These are phyloP conservation scores for Plasmopara muralis DNA, from an alignment of 352 stramenopile genomes.

Conservation along the genomic window DNA sequence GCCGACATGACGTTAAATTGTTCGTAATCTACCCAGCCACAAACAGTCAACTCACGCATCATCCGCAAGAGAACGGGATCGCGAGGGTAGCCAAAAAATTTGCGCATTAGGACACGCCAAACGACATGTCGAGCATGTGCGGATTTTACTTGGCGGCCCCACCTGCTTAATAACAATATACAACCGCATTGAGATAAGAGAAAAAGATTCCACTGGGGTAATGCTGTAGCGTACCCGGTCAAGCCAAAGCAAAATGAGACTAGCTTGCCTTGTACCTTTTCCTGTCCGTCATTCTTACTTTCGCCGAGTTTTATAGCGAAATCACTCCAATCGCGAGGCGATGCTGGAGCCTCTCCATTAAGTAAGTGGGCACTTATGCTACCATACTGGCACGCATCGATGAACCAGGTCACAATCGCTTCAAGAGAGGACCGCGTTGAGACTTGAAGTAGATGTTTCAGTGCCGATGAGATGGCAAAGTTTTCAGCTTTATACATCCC, in stretches of 20 bases:
- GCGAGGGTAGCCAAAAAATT: constrained; percentile 39
- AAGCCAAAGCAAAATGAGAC: constrained; percentile 24
- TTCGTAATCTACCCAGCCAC: constrained; percentile 23
- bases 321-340: constrained; percentile 14
- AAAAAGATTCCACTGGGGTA: not conserved
- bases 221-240: constrained; percentile 23
- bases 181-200: not conserved
- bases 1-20: constrained; percentile 20
- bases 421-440: constrained; percentile 14
- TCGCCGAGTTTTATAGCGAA: constrained; percentile 1
- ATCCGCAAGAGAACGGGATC: constrained; percentile 36
- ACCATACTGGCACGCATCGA: constrained; percentile 29
- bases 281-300: constrained; percentile 1
- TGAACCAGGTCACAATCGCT: constrained; percentile 18
- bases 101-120: constrained; percentile 27
- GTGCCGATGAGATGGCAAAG: constrained; percentile 1
- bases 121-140: constrained; percentile 11
- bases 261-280: constrained; percentile 24
- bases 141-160: constrained; percentile 18
- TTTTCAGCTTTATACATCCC: constrained; percentile 3
- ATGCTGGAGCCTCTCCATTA: not conserved
- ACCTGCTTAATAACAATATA: constrained; percentile 19
- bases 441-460: constrained; percentile 25
- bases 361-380: constrained; percentile 1
- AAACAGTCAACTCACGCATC: constrained; percentile 34